Evolutionary conservation across 2,329 filamentous ascomycete species (phyloP).

Genomic region (Pseudocercospora crystallina): DNA sequence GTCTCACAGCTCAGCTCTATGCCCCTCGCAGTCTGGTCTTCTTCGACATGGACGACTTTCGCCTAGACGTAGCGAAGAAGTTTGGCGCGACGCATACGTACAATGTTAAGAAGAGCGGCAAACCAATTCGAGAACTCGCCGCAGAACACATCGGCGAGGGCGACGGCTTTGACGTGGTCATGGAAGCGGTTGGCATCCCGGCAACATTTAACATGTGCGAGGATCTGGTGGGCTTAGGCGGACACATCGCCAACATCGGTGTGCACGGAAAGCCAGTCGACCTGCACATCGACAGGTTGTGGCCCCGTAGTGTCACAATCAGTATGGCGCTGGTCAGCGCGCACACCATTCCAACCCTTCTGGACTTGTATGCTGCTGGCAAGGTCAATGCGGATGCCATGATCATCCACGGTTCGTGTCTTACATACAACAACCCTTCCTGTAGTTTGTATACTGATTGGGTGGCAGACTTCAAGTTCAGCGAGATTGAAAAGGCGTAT

Average conservation of each 20-base stretch:
- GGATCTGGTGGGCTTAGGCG: conserved; percentile 54
- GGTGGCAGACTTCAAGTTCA: conserved; percentile 28
- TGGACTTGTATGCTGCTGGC: conserved; percentile 26
- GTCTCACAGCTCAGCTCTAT: conserved; percentile 58
- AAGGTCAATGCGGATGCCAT: conserved; percentile 26
- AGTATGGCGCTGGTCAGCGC: conserved; percentile 29
- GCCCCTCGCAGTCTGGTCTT: conserved; percentile 53
- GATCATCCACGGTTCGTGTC: conserved; percentile 27
- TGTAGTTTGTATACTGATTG: background rate
- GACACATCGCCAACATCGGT: conserved; percentile 58
- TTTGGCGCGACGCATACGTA: conserved; percentile 50
- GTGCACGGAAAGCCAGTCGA: conserved; percentile 57
- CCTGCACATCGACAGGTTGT: conserved; percentile 55
- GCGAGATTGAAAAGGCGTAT: conserved; percentile 29
- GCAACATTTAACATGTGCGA: conserved; percentile 55
- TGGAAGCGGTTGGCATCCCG: conserved; percentile 58
- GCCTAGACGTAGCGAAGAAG: conserved; percentile 48
- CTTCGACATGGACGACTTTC: conserved; percentile 52
- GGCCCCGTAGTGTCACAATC: conserved; percentile 48
- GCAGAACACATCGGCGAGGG: conserved; percentile 48
- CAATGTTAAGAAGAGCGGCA: conserved; percentile 43
- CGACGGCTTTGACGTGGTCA: conserved; percentile 57
- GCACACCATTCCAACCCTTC: conserved; percentile 28
- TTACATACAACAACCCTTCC: background rate
- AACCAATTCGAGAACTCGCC: conserved; percentile 37